phyloP scores from a whole-genome alignment of 2,329 filamentous ascomycete genomes.

The Cytospora leucostoma region DNA sequence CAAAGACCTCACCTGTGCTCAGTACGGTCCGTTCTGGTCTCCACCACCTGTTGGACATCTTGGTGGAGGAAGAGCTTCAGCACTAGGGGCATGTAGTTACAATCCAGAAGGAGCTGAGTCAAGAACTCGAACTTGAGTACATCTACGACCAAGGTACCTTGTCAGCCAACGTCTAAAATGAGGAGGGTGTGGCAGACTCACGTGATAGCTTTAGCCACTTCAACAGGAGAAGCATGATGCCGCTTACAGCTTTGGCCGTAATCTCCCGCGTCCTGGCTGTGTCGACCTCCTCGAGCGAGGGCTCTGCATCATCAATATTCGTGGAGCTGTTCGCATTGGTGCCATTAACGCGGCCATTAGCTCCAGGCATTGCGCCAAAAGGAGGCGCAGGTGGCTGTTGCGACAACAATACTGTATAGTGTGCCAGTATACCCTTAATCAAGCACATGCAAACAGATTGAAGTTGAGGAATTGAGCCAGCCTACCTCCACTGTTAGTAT shows the following conservation, averaged over 20 bases:
- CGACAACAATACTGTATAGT: slow-evolving; percentile 81
- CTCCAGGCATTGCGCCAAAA: slow-evolving; percentile 12
- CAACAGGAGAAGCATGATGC: slow-evolving; percentile 78
- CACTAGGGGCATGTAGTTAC: slow-evolving; percentile 90
- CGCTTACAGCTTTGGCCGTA: slow-evolving; percentile 87
- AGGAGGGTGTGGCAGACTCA: slow-evolving; percentile 49
- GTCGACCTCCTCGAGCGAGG: slow-evolving; percentile 75
- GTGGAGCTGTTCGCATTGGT: slow-evolving; percentile 45
- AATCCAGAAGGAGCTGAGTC: slow-evolving; percentile 88
- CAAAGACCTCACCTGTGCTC: slow-evolving; percentile 69
- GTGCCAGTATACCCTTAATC: slow-evolving; percentile 82
- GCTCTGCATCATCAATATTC: slow-evolving; percentile 46
- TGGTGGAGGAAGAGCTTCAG: slow-evolving; percentile 93
- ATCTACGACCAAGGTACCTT: slow-evolving; percentile 52
- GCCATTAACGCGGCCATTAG: slow-evolving; percentile 23
- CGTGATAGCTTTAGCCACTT: slow-evolving; percentile 98
- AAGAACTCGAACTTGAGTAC: slow-evolving; percentile 95
- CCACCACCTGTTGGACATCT: slow-evolving; percentile 87
- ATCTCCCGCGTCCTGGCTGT: slow-evolving; percentile 82
- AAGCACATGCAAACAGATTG: slow-evolving; percentile 93
- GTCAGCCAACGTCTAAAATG: slow-evolving; percentile 8
- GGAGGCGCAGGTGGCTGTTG: slow-evolving; percentile 47
- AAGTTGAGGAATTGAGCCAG: slow-evolving; percentile 75
- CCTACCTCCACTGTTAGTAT: slow-evolving; percentile 50
- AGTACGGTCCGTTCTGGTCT: slow-evolving; percentile 78